A percentile compares a stretch with the other conserved stretches of the same genome.
Conservation (phyloP, 352 stramenopile species). For the Phytophthora tubulina region DNA sequence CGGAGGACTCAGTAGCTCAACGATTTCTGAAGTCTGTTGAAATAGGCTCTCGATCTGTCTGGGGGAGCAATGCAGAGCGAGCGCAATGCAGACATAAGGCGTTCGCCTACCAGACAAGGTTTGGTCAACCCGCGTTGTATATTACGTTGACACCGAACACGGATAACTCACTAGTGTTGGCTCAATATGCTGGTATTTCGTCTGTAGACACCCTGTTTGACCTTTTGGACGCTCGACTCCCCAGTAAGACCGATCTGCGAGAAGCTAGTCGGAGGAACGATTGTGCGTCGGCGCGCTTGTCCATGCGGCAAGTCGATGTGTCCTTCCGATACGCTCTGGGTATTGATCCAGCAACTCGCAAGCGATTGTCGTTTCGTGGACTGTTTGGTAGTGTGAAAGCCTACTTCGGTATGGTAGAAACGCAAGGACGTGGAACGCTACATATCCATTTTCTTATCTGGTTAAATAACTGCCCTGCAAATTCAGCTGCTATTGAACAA, state of each 20-base stretch:
- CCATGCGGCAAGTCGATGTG: slow-evolving; percentile 19
- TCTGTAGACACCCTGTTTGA: slow-evolving; percentile 8
- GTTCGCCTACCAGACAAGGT: slow-evolving; percentile 12
- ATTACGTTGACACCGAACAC: slow-evolving; percentile 4
- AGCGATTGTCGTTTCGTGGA: neutral
- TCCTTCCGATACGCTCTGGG: slow-evolving; percentile 9
- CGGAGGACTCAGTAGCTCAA: slow-evolving; percentile 4
- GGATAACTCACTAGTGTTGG: slow-evolving; percentile 13
- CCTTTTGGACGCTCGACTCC: neutral
- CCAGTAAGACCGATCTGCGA: slow-evolving; percentile 10
- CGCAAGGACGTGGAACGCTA: slow-evolving; percentile 9
- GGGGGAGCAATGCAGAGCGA: slow-evolving; percentile 1
- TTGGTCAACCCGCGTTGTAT: slow-evolving; percentile 8
- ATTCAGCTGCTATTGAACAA: neutral
- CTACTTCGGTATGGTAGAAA: slow-evolving; percentile 22
- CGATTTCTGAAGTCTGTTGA: slow-evolving; percentile 15
- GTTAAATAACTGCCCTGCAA: neutral
- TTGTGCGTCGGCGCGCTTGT: slow-evolving; percentile 9
- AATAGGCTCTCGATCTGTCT: neutral
- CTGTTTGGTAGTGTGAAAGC: slow-evolving; percentile 7
- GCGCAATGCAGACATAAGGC: slow-evolving; percentile 14
- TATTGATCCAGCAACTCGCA: slow-evolving; percentile 4
- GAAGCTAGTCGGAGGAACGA: slow-evolving; percentile 7
- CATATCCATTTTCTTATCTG: slow-evolving; percentile 24
- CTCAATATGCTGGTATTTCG: slow-evolving; percentile 16